Evolutionary conservation across 2,329 filamentous ascomycete genomes (phyloP).

Genomic region (Thielaviopsis populi): DNA sequence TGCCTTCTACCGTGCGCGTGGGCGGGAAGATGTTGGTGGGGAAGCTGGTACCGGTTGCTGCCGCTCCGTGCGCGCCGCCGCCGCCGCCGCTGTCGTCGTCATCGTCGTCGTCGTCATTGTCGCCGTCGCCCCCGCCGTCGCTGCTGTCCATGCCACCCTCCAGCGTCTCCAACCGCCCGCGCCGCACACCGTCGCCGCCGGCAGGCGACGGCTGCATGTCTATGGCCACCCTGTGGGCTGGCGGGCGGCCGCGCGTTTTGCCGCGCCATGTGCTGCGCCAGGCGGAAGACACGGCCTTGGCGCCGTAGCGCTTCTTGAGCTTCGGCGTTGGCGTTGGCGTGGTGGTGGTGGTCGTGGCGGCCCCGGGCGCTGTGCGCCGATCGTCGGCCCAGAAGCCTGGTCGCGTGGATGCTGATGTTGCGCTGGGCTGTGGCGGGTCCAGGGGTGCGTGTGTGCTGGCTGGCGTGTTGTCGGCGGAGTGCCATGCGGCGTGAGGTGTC

Average conservation of each 20-base stretch:
- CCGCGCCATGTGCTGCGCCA: constrained; percentile 46
- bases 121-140: neutral
- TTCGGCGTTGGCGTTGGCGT: neutral
- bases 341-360: constrained; percentile 35
- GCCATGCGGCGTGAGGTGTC: neutral
- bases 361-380: constrained; percentile 59
- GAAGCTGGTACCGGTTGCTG: constrained; percentile 5
- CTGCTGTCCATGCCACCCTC: neutral
- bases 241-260: constrained; percentile 66
- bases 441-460: constrained; percentile 42
- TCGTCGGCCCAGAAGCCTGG: constrained; percentile 46
- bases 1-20: constrained; percentile 3
- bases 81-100: neutral
- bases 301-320: constrained; percentile 47
- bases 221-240: constrained; percentile 22
- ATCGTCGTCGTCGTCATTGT: neutral
- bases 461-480: neutral
- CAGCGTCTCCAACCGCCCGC: neutral
- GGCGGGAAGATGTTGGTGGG: constrained; percentile 13
- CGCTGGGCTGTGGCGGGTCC: constrained; percentile 33
- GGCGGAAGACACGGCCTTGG: constrained; percentile 74
- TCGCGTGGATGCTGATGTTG: constrained; percentile 42
- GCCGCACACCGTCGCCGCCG: no score
- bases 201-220: neutral
- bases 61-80: neutral